Evolutionary conservation across 805 yeast species (phyloP).

Genomic region (Nakazawaea anatomiae): DNA sequence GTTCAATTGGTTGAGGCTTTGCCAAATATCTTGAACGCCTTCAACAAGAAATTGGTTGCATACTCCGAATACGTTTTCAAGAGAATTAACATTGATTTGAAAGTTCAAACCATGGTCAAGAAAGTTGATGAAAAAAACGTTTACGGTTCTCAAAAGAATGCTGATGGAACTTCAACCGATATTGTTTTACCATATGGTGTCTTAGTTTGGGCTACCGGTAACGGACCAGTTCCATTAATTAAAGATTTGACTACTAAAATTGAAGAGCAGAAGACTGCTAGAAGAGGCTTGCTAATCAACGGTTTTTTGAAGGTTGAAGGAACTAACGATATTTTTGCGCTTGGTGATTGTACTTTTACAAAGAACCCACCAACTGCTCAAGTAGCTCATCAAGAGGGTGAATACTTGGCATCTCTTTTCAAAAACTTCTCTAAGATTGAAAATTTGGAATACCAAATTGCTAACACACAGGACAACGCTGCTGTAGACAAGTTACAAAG

Average conservation of each 20-base stretch:
- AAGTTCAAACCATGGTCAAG: conserved; percentile 84
- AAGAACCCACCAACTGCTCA: conserved; percentile 95
- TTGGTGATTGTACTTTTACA: conserved; percentile 93
- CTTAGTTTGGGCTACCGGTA: conserved; percentile 97
- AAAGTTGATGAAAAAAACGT: conserved; percentile 71
- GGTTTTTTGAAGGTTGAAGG: conserved; percentile 82
- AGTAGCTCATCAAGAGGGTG: conserved; percentile 94
- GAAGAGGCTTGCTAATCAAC: conserved; percentile 86
- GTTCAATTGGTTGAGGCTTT: conserved; percentile 87
- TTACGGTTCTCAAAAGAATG: conserved; percentile 60
- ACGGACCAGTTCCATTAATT: conserved; percentile 77
- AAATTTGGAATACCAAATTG: conserved; percentile 40
- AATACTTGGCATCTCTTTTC: conserved; percentile 69
- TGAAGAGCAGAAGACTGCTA: conserved; percentile 75
- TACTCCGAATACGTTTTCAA: conserved; percentile 79
- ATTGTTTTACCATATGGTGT: conserved; percentile 79
- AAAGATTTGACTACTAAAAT: conserved; percentile 60
- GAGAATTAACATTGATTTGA: conserved; percentile 62
- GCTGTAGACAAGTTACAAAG: conserved; percentile 39
- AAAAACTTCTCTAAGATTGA: conserved; percentile 60
- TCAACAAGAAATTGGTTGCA: conserved; percentile 60
- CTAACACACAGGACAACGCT: conserved; percentile 16
- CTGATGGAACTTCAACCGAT: conserved; percentile 58
- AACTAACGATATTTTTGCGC: conserved; percentile 71
- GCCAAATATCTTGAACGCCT: conserved; percentile 79